phyloP scores from a whole-genome alignment of 164 flowering plant genomes.

The Echeveria elegans region DNA sequence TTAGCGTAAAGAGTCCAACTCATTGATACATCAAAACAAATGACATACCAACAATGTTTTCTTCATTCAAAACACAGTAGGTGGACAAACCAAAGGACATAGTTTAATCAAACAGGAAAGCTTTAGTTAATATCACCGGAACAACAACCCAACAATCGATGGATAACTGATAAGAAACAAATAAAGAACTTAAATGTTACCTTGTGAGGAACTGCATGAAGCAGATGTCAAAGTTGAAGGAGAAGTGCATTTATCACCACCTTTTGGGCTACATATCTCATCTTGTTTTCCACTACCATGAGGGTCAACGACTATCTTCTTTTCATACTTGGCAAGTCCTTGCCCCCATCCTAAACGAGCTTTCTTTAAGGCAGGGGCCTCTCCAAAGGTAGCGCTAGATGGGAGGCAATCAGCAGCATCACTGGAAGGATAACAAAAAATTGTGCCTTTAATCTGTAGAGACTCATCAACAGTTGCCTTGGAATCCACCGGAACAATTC shows the following conservation, averaged over 20 bases:
- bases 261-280: conserved; percentile 40
- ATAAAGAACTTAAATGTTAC: conserved; percentile 17
- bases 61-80: not conserved
- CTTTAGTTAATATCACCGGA: not conserved
- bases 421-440: conserved; percentile 44
- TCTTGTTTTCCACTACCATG: conserved; percentile 31
- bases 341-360: conserved; percentile 98
- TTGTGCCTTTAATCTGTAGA: conserved; percentile 26
- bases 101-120: not conserved
- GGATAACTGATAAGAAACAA: conserved; percentile 6
- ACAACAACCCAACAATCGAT: not conserved
- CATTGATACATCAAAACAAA: not conserved
- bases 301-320: conserved; percentile 71
- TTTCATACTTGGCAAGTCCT: conserved; percentile 98
- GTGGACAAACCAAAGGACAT: not conserved
- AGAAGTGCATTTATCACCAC: conserved; percentile 42
- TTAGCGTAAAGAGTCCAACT: not conserved
- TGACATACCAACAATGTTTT: too few species aligned
- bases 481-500: conserved; percentile 46
- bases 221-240: conserved; percentile 83
- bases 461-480: conserved; percentile 33
- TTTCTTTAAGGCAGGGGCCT: conserved; percentile 59
- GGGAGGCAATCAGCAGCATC: conserved; percentile 39
- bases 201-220: conserved; percentile 85
- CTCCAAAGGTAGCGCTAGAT: conserved; percentile 35